These are phyloP conservation scores for Solanum tacnaense DNA, from an alignment of 257 asterid genomes.

Conservation along the genomic window DNA sequence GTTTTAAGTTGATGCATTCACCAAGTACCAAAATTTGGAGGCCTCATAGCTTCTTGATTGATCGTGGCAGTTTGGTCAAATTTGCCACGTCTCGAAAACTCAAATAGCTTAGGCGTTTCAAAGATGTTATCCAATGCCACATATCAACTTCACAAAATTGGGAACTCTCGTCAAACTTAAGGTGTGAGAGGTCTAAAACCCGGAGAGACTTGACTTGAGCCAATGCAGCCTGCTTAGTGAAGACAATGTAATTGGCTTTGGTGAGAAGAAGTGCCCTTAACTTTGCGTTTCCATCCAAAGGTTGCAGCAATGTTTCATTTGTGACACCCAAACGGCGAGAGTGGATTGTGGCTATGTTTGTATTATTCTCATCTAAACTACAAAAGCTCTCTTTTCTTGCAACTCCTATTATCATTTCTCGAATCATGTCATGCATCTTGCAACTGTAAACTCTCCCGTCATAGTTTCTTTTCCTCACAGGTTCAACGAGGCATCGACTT, in stretches of 20 bases:
- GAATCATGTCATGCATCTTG: constrained; percentile 19
- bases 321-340: constrained; percentile 15
- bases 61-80: constrained; percentile 1
- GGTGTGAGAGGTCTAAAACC: constrained; percentile 17
- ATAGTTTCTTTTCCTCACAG: not conserved
- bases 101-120: constrained; percentile 9
- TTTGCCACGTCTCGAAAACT: constrained; percentile 6
- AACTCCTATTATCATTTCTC: constrained; percentile 10
- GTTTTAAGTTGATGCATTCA: not conserved
- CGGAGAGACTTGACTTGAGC: constrained; percentile 18
- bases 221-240: not conserved
- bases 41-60: constrained; percentile 11
- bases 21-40: constrained; percentile 17
- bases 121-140: constrained; percentile 23
- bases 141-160: not conserved
- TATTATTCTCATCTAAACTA: not conserved
- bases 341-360: not conserved
- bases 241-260: not conserved
- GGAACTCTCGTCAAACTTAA: not conserved
- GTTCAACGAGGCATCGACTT: constrained; percentile 13
- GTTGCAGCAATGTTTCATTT: not conserved
- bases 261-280: constrained; percentile 14
- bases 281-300: not conserved
- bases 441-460: constrained; percentile 13
- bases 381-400: constrained; percentile 8